These are phyloP conservation scores for Phytophthora megakarya DNA, from an alignment of 352 stramenopile species.

Conservation along the genomic window DNA sequence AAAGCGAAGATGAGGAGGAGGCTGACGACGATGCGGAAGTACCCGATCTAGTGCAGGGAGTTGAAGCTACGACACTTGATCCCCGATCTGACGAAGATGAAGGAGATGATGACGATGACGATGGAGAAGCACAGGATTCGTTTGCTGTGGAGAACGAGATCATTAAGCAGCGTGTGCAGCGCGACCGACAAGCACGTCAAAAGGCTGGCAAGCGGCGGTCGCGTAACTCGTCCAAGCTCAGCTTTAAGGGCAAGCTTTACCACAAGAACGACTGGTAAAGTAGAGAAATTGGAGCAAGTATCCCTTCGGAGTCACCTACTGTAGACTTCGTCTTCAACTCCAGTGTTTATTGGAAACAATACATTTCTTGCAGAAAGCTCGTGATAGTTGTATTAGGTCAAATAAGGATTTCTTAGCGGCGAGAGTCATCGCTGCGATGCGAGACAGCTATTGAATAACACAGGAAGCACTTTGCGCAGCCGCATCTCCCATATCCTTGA, in stretches of 20 bases:
- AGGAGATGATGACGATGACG: slow-evolving; percentile 37
- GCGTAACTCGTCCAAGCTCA: slow-evolving; percentile 85
- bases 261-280: slow-evolving; percentile 84
- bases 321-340: slow-evolving; percentile 8
- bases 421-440: slow-evolving; percentile 12
- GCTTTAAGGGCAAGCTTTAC: slow-evolving; percentile 83
- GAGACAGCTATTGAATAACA: slow-evolving; percentile 73
- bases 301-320: slow-evolving; percentile 5
- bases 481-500: slow-evolving; percentile 93
- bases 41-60: slow-evolving; percentile 40
- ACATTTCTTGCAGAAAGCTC: slow-evolving; percentile 33
- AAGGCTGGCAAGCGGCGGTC: slow-evolving; percentile 67
- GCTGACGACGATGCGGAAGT: slow-evolving; percentile 42
- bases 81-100: slow-evolving; percentile 33
- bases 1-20: slow-evolving; percentile 55
- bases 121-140: slow-evolving; percentile 43
- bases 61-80: slow-evolving; percentile 41
- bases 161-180: slow-evolving; percentile 84
- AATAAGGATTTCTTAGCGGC: slow-evolving; percentile 32
- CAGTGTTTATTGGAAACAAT: slow-evolving; percentile 24
- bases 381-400: slow-evolving; percentile 48
- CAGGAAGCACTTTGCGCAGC: slow-evolving; percentile 85
- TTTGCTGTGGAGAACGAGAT: slow-evolving; percentile 67
- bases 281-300: background rate
- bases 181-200: slow-evolving; percentile 59